Conservation (phyloP, 2,329 filamentous ascomycete genomes). For the Lecanicillium sp. region DNA sequence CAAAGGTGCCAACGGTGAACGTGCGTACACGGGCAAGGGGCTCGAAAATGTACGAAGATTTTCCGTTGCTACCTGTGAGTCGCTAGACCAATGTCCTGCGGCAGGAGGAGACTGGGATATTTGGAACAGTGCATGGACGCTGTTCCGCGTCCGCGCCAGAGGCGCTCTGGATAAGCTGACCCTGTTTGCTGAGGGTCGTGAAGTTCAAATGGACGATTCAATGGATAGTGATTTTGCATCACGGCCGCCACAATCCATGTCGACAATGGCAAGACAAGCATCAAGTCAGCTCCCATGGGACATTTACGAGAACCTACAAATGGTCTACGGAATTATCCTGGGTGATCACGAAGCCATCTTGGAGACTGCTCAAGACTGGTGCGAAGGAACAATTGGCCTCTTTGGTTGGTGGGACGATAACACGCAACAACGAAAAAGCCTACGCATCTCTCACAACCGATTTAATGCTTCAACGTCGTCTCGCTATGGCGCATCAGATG, state of each 20-base stretch:
- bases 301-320: constrained; percentile 76
- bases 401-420: constrained; percentile 89
- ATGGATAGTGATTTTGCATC: constrained; percentile 25
- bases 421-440: constrained; percentile 36
- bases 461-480: constrained; percentile 24
- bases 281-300: constrained; percentile 85
- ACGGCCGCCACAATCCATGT: constrained; percentile 38
- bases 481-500: constrained; percentile 47
- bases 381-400: constrained; percentile 76
- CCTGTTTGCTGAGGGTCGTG: constrained; percentile 69
- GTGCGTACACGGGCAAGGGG: constrained; percentile 65
- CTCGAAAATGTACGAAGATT: constrained; percentile 72
- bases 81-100: constrained; percentile 68
- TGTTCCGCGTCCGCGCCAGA: constrained; percentile 70
- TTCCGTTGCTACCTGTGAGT: constrained; percentile 56
- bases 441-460: constrained; percentile 31
- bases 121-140: constrained; percentile 69
- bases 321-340: constrained; percentile 71
- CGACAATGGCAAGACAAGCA: constrained; percentile 64
- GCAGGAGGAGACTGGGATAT: constrained; percentile 71
- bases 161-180: constrained; percentile 63
- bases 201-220: constrained; percentile 30
- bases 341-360: constrained; percentile 70
- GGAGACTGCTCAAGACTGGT: constrained; percentile 77
- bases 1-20: constrained; percentile 54